phyloP scores from a whole-genome alignment of 495 filamentous ascomycete species.

The Oleoguttula mirabilis region DNA sequence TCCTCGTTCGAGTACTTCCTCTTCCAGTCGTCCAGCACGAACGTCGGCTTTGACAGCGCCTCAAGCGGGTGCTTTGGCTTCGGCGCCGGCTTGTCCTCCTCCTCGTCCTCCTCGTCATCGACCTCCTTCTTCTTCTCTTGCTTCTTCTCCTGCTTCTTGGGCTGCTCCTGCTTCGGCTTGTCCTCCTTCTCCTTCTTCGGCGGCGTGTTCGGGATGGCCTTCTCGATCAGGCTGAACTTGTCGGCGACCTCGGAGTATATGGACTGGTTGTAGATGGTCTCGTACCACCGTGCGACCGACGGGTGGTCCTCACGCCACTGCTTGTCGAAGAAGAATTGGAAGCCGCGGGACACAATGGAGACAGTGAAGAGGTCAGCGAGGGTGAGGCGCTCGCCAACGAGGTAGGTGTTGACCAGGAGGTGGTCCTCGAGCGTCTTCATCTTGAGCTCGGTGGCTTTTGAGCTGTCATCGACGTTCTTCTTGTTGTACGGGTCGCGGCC shows the following conservation, averaged over 20 bases:
- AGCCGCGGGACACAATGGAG: constrained; percentile 65
- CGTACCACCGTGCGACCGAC: constrained; percentile 83
- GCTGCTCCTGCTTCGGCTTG: constrained; percentile 43
- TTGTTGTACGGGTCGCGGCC: constrained; percentile 88
- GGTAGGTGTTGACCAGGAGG: constrained; percentile 86
- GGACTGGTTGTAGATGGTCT: constrained; percentile 82
- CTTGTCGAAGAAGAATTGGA: constrained; percentile 83
- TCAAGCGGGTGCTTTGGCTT: constrained; percentile 97
- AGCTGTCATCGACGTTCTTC: constrained; percentile 76
- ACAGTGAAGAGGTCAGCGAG: constrained; percentile 84
- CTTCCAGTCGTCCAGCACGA: constrained; percentile 94
- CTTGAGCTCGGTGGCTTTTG: constrained; percentile 53
- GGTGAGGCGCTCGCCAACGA: constrained; percentile 93
- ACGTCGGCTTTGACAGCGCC: constrained; percentile 62
- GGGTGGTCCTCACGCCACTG: constrained; percentile 68
- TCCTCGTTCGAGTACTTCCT: constrained; percentile 97
- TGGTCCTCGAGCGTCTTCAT: constrained; percentile 67
- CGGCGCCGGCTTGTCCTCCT: constrained; percentile 57
- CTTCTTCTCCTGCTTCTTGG: constrained; percentile 39
- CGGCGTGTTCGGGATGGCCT: constrained; percentile 70
- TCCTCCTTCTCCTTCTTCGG: constrained; percentile 74
- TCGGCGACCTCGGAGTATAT: constrained; percentile 70
- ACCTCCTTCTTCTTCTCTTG: constrained; percentile 35
- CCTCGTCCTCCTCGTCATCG: constrained; percentile 53
- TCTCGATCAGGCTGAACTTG: constrained; percentile 66